phyloP scores from a whole-genome alignment of 768 basidiomycete species.

The Lactarius evosmus region DNA sequence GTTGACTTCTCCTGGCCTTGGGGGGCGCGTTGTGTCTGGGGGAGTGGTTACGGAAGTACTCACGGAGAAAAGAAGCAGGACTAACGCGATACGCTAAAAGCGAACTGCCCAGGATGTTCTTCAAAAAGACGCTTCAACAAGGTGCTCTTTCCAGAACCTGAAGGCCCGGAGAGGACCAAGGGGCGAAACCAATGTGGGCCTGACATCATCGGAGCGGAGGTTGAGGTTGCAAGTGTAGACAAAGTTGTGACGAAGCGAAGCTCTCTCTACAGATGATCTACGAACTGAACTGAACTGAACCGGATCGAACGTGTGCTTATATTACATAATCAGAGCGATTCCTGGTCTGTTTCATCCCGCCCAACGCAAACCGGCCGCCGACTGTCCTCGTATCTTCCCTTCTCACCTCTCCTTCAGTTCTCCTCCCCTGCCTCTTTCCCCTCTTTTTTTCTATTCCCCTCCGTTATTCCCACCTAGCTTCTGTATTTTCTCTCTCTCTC shows the following conservation, averaged over 20 bases:
- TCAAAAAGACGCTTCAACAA: constrained; percentile 77
- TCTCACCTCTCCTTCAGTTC: background rate
- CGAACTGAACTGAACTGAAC: constrained; percentile 8
- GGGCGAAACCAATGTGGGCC: constrained; percentile 57
- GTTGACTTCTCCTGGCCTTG: constrained; percentile 76
- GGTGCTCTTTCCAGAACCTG: constrained; percentile 93
- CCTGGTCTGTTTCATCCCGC: background rate
- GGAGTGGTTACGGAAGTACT: constrained; percentile 15
- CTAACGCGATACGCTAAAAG: constrained; percentile 90
- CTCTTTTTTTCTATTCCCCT: constrained; percentile 19
- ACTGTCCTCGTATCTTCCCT: background rate
- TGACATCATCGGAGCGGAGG: constrained; percentile 32
- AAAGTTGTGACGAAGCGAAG: background rate
- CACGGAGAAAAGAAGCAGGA: constrained; percentile 8
- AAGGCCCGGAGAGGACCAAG: constrained; percentile 86
- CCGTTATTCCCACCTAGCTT: constrained; percentile 18
- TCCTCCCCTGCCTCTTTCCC: background rate
- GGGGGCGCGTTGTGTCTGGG: constrained; percentile 84
- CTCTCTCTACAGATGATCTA: no score
- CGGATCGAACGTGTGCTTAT: background rate
- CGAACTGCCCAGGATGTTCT: constrained; percentile 80
- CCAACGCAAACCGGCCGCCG: background rate
- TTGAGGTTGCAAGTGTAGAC: background rate
- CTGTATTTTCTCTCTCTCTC: constrained; percentile 20
- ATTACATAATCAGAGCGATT: background rate